Evolutionary conservation across 23 red algal species (phyloP), one percentile per base, ranked within the genome.

Genomic region (Gracilaria domingensis): DNA sequence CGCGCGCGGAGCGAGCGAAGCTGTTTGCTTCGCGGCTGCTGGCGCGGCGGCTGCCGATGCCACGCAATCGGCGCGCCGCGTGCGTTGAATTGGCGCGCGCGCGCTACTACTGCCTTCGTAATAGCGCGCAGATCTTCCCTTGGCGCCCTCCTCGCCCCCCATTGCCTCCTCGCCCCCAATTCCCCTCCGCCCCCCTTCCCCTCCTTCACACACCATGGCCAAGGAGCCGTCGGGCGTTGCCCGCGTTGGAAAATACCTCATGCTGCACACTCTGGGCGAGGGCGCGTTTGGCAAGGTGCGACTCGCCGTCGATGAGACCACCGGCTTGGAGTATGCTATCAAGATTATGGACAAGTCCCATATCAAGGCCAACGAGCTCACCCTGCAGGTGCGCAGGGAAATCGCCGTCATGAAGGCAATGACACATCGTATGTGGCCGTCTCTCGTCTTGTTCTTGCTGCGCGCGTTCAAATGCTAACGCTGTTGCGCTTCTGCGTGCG

Each of bases 331-430:
- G 62, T 91, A 86, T 37, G 94, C 94, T 25, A 90, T 96, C 17
- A 96, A 96, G 81, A 91, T 91, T 51, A 96, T 96, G 94, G 88
- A 84, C 39, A 96, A 96, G 88, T 87, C 81, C 5, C 87, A 91
- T 62, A 96, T 96, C 80, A 80, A 87, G 55, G 86, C 86, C 24
- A 81, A 90, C 40, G 94, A 91, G 69, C 79, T 96, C 69, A 96
- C 94, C 57, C 54, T 93, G 51, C 86, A 96, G 50, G 94, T 96
- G 75, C 94, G 94, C 64, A 82, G 94, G 8, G 94, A 96, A 79
- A 94, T 98, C 29, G 93, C 92, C 50, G 85, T 98, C 71, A 98
- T 98, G 96, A 94, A 95, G 92, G 93, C 92, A 16, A 89, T 98
- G 74, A 80, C 83, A 36, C 91, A 98, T 76, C 89, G 85, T 89